Evolutionary conservation across 148 eudicot genomes (phyloP), one percentile per base, ranked within the genome.

Genomic region (Heliamphora exappendiculata): DNA sequence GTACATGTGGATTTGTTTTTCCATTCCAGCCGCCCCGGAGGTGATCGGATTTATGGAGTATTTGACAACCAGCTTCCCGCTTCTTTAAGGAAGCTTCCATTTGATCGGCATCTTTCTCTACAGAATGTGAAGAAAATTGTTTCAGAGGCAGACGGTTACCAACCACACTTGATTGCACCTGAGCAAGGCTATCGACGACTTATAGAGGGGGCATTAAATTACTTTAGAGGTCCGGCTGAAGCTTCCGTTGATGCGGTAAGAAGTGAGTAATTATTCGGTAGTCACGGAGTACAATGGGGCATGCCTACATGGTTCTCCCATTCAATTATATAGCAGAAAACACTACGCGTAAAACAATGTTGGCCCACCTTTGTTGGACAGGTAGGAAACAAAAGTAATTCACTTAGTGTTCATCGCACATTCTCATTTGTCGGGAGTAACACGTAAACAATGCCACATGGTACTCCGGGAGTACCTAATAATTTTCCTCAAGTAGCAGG

Each of bases 11-110:
- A 55, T 4, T 4, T 64, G 37, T 85, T 42, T 77, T 57, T 22
- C 9, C 59, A 37, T 84, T 80, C 65, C 82, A 90, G 93, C 79
- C 93, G 93, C 59, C 87, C 93, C 69, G 93, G 93, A 50, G 93
- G 91, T 65, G 88, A 86, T 82, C 82, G 89, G 34, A 88, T 90
- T 20, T 90, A 90, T 83, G 91, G 91, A 49, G 89, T 90, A 65
- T 90, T 90, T 76, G 91, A 90, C 84, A 74, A 90, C 76, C 93
- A 90, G 87, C 89, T 90, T 76, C 93, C 93, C 16, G 88, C 93
- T 74, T 91, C 93, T 62, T 78, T 90, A 77, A 83, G 78, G 63
- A 90, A 88, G 86, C 89, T 90, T 70, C 91, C 91, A 7, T 90
- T 90, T 75, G 93, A 90, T 76, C 84, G 86, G 42, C 88, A 90